These are phyloP conservation scores for Aspergillus calidoustus DNA, from an alignment of 2,329 filamentous ascomycete genomes.

Conservation along the genomic window DNA sequence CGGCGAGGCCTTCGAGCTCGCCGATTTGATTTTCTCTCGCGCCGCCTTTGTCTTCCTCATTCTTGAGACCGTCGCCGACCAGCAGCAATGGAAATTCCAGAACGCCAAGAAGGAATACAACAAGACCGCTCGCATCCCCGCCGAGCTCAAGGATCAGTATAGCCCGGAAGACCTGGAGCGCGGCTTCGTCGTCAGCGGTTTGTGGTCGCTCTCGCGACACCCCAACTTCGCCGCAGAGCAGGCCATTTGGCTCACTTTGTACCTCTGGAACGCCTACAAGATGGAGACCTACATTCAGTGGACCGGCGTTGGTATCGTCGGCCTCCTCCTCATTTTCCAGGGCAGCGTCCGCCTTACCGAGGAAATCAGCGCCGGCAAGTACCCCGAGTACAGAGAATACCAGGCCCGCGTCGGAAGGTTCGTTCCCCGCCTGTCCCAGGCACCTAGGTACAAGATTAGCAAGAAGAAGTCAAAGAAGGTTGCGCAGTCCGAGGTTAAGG, in stretches of 20 bases:
- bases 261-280: conserved; percentile 82
- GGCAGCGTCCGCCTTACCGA: conserved; percentile 89
- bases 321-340: conserved; percentile 82
- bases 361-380: conserved; percentile 77
- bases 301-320: conserved; percentile 71
- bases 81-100: conserved; percentile 93
- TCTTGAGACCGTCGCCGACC: conserved; percentile 81
- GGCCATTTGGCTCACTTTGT: conserved; percentile 83
- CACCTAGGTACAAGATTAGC: conserved; percentile 35
- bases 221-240: conserved; percentile 96
- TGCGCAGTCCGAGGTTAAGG: conserved; percentile 16
- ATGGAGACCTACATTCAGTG: conserved; percentile 76
- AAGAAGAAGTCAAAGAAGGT: conserved; percentile 31
- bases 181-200: conserved; percentile 81
- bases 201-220: conserved; percentile 88
- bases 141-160: conserved; percentile 55
- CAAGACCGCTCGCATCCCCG: conserved; percentile 71
- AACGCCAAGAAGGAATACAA: conserved; percentile 77
- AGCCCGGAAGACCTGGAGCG: conserved; percentile 79
- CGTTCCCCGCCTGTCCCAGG: conserved; percentile 61
- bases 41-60: conserved; percentile 61
- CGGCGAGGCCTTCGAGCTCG: conserved; percentile 57
- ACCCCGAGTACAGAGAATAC: conserved; percentile 85
- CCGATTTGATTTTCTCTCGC: conserved; percentile 64
- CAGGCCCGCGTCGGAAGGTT: conserved; percentile 83